These are phyloP conservation scores for Leccinum griseonigrum DNA, from an alignment of 1,284 basidiomycete genomes.

Conservation along the genomic window DNA sequence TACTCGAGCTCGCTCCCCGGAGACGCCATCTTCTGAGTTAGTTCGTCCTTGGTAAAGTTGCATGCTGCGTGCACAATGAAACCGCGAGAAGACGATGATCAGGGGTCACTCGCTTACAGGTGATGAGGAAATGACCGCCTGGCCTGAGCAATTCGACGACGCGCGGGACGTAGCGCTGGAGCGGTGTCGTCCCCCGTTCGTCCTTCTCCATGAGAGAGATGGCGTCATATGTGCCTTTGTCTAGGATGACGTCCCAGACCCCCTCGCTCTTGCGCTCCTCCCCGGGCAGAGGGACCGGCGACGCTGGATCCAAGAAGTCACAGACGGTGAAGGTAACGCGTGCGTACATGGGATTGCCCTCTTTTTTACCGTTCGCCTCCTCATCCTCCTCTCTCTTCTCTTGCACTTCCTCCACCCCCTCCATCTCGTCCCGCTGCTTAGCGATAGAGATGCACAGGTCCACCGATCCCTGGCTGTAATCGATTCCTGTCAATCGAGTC, in stretches of 20 bases:
- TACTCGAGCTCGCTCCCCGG: constrained; percentile 52
- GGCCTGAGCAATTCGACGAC: constrained; percentile 59
- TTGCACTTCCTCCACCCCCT: neutral
- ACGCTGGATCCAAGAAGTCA: constrained; percentile 58
- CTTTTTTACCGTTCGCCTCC: constrained; percentile 11
- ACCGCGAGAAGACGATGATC: neutral
- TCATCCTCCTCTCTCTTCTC: neutral
- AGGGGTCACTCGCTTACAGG: constrained; percentile 52
- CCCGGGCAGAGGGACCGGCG: constrained; percentile 36
- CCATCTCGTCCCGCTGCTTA: neutral
- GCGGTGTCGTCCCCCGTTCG: constrained; percentile 42
- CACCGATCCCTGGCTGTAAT: constrained; percentile 79
- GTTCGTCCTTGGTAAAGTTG: constrained; percentile 86
- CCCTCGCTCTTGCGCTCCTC: constrained; percentile 22
- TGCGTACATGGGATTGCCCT: constrained; percentile 20
- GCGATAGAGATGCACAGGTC: constrained; percentile 56
- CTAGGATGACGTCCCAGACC: constrained; percentile 67
- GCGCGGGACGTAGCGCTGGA: constrained; percentile 60
- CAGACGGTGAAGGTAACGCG: constrained; percentile 51
- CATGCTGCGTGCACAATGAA: constrained; percentile 55
- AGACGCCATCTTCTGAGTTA: constrained; percentile 57
- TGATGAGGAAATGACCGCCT: constrained; percentile 79
- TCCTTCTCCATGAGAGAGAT: constrained; percentile 76
- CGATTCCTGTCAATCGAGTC: constrained; percentile 64
- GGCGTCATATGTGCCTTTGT: constrained; percentile 87